Base-by-base conservation (phyloP, 805 yeast genomes). In the Myxozyma sirexii region DNA sequence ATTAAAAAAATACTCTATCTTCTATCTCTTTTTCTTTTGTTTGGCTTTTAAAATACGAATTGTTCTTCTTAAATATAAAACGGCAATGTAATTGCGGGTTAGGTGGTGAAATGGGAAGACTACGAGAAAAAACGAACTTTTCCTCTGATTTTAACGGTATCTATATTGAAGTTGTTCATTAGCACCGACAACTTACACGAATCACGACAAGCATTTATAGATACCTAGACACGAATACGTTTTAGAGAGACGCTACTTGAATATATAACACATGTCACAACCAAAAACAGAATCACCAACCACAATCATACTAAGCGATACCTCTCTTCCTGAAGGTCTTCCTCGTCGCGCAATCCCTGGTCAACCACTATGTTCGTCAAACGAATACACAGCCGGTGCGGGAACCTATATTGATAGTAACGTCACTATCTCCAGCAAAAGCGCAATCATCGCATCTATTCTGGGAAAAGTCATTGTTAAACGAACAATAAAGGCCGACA, bases 301-400 rank as follows among this genome's bases (percentile, higher is more conserved):
- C 13, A 1, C 46, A n/a, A 19, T 24, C 15, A 12, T 27, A 7
- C 26, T 39, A 8, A 29, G 29, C 10, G 54, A 50, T 17, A 23
- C 27, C 15, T 39, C 46, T 8, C 53, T 49, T 37, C 54, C 54
- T 5, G 45, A 38, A 19, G 54, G 54, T 10, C 12, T 60, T 5
- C 65, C 65, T 17, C 12, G 24, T 26, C 31, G 45, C 19, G 66
- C 61, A n/a, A 54, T 62, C 21, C 66, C 66, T 1, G 66, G 66
- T 10, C 66, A 62, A 29, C 64, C 59, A 10, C 51, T 62, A 2
- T 52, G 65, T 23, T 58, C 64, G 8, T 49, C 64, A 15, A 45
- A 54, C n/a, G 66, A 59, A 35, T 62, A 59, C 46, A 24, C 43
- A n/a, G 52, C 64, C 3, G 66, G 66, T 6, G 49, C 64, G 4